Evolutionary conservation across 2,329 filamentous ascomycete genomes (phyloP).

Genomic region (Sporothrix brasiliensis): DNA sequence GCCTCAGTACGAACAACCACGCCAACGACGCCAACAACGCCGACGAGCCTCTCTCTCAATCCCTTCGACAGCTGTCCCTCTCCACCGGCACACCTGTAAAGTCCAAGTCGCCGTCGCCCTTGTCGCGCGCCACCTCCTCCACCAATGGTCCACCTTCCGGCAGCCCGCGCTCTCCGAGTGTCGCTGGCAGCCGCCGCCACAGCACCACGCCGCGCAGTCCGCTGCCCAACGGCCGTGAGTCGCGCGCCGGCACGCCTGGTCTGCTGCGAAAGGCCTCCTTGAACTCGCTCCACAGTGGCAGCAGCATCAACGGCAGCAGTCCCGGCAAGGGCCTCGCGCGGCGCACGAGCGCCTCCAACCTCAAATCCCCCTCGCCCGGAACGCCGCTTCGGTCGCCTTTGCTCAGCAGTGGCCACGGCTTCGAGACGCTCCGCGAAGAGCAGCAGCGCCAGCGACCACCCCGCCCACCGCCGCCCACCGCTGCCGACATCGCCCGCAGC

Average conservation of each 20-base stretch:
- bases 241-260: conserved; percentile 54
- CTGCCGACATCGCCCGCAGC: conserved; percentile 62
- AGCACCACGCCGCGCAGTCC: conserved; percentile 49
- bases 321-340: conserved; percentile 45
- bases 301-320: conserved; percentile 35
- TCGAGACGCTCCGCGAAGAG: conserved; percentile 31
- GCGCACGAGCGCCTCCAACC: conserved; percentile 52
- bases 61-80: conserved; percentile 38
- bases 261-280: conserved; percentile 60
- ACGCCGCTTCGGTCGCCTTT: conserved; percentile 47
- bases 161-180: conserved; percentile 44
- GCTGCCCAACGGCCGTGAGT: conserved; percentile 46
- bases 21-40: neutral
- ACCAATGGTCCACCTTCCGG: neutral
- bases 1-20: neutral
- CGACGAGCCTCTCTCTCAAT: conserved; percentile 35
- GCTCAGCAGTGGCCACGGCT: conserved; percentile 30
- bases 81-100: conserved; percentile 30
- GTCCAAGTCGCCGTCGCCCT: conserved; percentile 31
- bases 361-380: conserved; percentile 49
- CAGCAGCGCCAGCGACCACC: conserved; percentile 26
- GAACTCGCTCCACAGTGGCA: conserved; percentile 57
- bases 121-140: conserved; percentile 26
- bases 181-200: conserved; percentile 42
- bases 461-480: conserved; percentile 45